Evolutionary conservation across 805 yeast genomes (phyloP), one percentile per base, ranked within the genome.

Genomic region (Metschnikowia baotianmanensis): DNA sequence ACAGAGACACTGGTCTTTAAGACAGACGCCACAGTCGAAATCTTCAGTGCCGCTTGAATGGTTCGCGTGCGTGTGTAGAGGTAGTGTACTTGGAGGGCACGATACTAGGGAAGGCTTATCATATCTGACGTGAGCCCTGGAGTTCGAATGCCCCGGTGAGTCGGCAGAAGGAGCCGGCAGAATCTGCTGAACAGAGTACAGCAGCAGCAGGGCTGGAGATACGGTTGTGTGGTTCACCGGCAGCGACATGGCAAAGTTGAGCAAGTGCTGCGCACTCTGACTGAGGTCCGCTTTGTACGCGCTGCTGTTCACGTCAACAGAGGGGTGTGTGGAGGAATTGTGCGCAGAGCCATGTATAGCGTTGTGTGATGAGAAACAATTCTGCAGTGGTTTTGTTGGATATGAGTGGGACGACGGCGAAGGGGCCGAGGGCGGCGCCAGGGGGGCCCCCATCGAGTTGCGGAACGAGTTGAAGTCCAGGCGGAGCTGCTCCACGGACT

Each of bases 1-100:
- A 58, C 90, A 83, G 11, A 83, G 58, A 55, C 90, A 84, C 42
- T 74, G 80, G 36, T 82, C 88, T 56, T 81, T 81, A 30, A 67
- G 58, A 56, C 90, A 83, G n/a, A 79, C 77, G 3, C 81, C 83
- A 58, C 90, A 83, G 51, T 69, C 73, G 36, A 63, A 66, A 41
- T 67, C 71, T 23, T 48, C 42, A 3, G 23, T 21, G 16, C 30
- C 32, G 17, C 18, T 13, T 15, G 24, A 24, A 22, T 29, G 32
- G 5, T 27, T 28, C 12, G 37, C 22, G 20, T n/a, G 35, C 24
- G 3, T 36, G 7, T 29, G 31, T n/a, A 35, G 20, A 17, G 11
- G 36, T 22, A 5, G n/a, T n/a, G n/a, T n/a, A n/a, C n/a, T n/a
- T n/a, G n/a, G n/a, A n/a, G n/a, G n/a, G n/a, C n/a, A n/a, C n/a